These are phyloP conservation scores for Erythrophleum fordii DNA, from an alignment of 306 rosid genomes.

Conservation along the genomic window DNA sequence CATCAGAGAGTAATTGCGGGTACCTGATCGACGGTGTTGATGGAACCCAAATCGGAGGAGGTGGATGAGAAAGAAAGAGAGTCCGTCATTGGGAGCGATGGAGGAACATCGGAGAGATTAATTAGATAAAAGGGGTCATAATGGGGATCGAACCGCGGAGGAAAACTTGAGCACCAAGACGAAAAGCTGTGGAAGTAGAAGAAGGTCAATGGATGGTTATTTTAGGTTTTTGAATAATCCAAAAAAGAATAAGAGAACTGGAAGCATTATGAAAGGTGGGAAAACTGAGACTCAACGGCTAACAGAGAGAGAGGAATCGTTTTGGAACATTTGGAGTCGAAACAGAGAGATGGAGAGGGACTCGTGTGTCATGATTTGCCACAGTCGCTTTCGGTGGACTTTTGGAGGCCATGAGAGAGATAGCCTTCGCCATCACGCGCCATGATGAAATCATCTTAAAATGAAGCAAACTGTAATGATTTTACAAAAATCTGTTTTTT, in stretches of 20 bases:
- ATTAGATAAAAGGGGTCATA: not conserved
- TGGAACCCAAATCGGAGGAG: slow-evolving; percentile 52
- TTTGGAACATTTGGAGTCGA: not conserved
- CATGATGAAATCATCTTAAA: slow-evolving; percentile 27
- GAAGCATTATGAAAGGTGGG: slow-evolving; percentile 12
- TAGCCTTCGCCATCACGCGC: slow-evolving; percentile 30
- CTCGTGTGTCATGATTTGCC: not conserved
- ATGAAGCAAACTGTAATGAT: not conserved
- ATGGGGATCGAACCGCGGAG: not conserved
- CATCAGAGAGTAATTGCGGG: slow-evolving; percentile 2
- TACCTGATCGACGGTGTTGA: slow-evolving; percentile 62
- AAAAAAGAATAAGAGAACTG: not conserved
- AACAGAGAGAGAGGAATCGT: not conserved
- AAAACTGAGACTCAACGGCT: slow-evolving; percentile 45
- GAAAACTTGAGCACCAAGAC: slow-evolving; percentile 26
- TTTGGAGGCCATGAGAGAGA: not conserved
- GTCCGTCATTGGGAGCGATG: slow-evolving; percentile 50
- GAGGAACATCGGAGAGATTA: slow-evolving; percentile 40
- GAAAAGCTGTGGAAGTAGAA: slow-evolving; percentile 16
- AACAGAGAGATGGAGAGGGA: not conserved
- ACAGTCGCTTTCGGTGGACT: slow-evolving; percentile 21
- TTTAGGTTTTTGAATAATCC: slow-evolving; percentile 6
- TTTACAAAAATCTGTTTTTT: not conserved
- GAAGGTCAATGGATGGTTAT: slow-evolving; percentile 39
- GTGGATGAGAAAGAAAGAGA: slow-evolving; percentile 53